Evolutionary conservation across 306 rosid genomes (phyloP), one percentile per base, ranked within the genome.

Genomic region (Citrullus colocynthis): DNA sequence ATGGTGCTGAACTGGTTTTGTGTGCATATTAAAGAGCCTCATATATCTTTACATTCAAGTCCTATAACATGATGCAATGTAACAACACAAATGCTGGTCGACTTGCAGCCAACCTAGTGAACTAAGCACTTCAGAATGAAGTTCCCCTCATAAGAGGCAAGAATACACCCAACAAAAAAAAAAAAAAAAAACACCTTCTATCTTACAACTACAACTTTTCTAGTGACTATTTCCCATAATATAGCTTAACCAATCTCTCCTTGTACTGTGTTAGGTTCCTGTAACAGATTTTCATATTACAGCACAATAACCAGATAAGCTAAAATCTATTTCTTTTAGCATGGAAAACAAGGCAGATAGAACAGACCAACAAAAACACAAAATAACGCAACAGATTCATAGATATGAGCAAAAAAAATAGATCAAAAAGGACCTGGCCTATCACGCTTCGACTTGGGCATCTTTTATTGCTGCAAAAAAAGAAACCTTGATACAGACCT

Each of bases 381-480:
- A 21, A 60, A 60, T 12, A 28, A 60, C 37, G 14, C 36, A 1
- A 61, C 41, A 6, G 42, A 30, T 30, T 62, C 30, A 49, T 3
- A 49, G 6, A 49, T 12, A 11, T 2, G 54, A 12, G 6, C 54
- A 49, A 49, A 4, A 49, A 4, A 11, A 4, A 10, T 5, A 12
- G 11, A 44, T 44, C 1, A 6, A 45, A 45, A 71, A 11, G 4
- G 0, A 71, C 76, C 76, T 71, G 76, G 58, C 24, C 76, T 71
- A 45, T 71, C 76, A 48, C 76, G 76, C 76, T 71, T 71, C 7
- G 76, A 71, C 55, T 71, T 71, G n/a, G 76, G 76, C 76, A 71
- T 71, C 56, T 24, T 71, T 6, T 32, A 71, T 12, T 0, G 34
- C 39, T 71, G 41, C 76, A 21, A 28, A 70, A 12, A 48, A 48